A percentile compares a stretch with the other conserved stretches of the same genome.
These are phyloP conservation scores for Herpotrichia juniperi DNA, from an alignment of 2,329 filamentous ascomycete species.

Conservation along the genomic window DNA sequence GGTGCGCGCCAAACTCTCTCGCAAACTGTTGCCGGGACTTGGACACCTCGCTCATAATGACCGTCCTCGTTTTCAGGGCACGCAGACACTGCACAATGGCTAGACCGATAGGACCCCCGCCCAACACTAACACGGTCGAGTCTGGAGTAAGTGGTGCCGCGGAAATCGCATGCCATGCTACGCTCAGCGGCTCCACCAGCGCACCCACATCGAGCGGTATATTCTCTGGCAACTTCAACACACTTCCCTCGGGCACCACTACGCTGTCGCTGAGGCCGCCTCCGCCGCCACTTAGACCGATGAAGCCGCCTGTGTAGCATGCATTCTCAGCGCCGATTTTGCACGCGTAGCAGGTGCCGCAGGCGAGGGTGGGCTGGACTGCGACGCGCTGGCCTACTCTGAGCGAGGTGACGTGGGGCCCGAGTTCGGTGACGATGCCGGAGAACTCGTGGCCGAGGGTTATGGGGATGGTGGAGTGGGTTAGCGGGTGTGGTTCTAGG, in stretches of 20 bases:
- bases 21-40: slow-evolving; percentile 58
- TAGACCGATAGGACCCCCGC: slow-evolving; percentile 68
- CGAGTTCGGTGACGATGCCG: slow-evolving; percentile 65
- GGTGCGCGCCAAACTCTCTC: slow-evolving; percentile 60
- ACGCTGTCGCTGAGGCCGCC: slow-evolving; percentile 64
- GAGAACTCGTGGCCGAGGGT: slow-evolving; percentile 71
- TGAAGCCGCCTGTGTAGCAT: slow-evolving; percentile 63
- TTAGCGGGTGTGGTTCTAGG: slow-evolving; percentile 61
- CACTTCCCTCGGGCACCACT: slow-evolving; percentile 57
- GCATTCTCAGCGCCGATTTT: slow-evolving; percentile 60
- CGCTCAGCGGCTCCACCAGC: slow-evolving; percentile 67
- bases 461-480: slow-evolving; percentile 62
- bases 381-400: slow-evolving; percentile 62
- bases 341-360: slow-evolving; percentile 63
- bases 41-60: slow-evolving; percentile 65
- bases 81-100: slow-evolving; percentile 65
- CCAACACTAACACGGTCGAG: slow-evolving; percentile 61
- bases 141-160: slow-evolving; percentile 54
- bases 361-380: slow-evolving; percentile 66
- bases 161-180: slow-evolving; percentile 68
- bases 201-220: slow-evolving; percentile 61
- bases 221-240: slow-evolving; percentile 59
- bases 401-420: slow-evolving; percentile 54
- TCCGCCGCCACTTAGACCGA: slow-evolving; percentile 57
- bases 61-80: slow-evolving; percentile 58